Evolutionary conservation across 2,329 filamentous ascomycete species (phyloP), one percentile per base, ranked within the genome.

Genomic region (Pezicula neosporulosa): DNA sequence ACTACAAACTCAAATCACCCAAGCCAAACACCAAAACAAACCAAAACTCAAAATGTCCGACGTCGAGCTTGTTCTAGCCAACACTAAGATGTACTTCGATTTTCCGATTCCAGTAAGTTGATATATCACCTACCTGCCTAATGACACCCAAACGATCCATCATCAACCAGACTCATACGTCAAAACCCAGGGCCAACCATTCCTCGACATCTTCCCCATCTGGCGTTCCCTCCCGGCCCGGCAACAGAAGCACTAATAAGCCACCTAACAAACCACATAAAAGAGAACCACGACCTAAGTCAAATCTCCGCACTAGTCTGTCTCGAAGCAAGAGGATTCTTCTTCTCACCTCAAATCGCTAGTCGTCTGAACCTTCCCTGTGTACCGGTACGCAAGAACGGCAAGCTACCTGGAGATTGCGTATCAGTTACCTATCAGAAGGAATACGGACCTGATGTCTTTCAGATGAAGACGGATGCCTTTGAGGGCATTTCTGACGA

Each of bases 361-460:
- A 76, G 96, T 69, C 80, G 84, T 55, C 77, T 97, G 53, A 86
- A 86, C 59, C 87, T 90, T 30, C 82, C 83, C 56, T 97, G 97
- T 68, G 90, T 95, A 53, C 90, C 93, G 13, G 90, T 97, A 56
- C 82, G 93, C 67, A 97, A 97, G 80, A 76, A 86, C 79, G 93
- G 93, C 68, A 97, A 97, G 80, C 81, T 97, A 63, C 93, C 93
- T 3, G 93, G 93, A 30, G 84, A 87, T 50, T 90, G 87, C 65
- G 85, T 88, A 66, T 93, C 87, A 43, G 89, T 90, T 60, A 80
- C 80, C 61, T 97, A 90, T 71, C 76, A 90, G 72, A 97, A 97
- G 78, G 93, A 97, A 72, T 97, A 97, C 66, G 93, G 93, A 58
- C 81, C 85, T 70, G 93, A 97, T 70, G 85, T 86, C 67, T 97